Evolutionary conservation across 805 yeast species (phyloP).

Genomic region (Wickerhamomyces sydowiorum): DNA sequence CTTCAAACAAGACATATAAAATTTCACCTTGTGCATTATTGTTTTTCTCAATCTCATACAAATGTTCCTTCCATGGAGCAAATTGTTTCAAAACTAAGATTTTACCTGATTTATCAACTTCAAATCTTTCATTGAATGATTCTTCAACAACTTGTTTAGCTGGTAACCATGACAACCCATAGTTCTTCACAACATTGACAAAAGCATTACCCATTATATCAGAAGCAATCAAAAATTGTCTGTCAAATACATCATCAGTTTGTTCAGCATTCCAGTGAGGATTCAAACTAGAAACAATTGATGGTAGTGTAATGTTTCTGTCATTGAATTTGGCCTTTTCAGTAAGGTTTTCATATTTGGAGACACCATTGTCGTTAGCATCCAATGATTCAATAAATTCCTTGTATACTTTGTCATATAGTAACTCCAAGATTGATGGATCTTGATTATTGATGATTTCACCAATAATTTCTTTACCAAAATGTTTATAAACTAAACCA

Average conservation of each 20-base stretch:
- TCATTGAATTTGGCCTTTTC: conserved; percentile 61
- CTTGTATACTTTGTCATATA: conserved; percentile 74
- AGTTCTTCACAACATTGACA: conserved; percentile 54
- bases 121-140: conserved; percentile 57
- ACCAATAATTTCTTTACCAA: conserved; percentile 62
- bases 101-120: conserved; percentile 64
- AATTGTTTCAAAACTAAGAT: conserved; percentile 69
- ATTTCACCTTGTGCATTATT: conserved; percentile 48
- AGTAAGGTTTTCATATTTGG: conserved; percentile 52
- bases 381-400: conserved; percentile 89
- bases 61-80: conserved; percentile 95
- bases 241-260: conserved; percentile 61
- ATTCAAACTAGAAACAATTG: conserved; percentile 71
- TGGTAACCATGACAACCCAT: conserved; percentile 87
- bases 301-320: conserved; percentile 68
- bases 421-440: conserved; percentile 44
- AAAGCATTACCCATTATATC: conserved; percentile 82
- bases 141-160: conserved; percentile 71
- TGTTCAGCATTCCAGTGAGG: conserved; percentile 79
- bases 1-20: conserved; percentile 76
- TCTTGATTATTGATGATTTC: conserved; percentile 39
- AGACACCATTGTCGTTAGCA: conserved; percentile 93
- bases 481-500: conserved; percentile 86
- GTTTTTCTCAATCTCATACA: conserved; percentile 65
- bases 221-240: conserved; percentile 63